Percentiles rank a stretch among this genome's conserved stretches.
phyloP scores from a whole-genome alignment of 306 rosid genomes.

The Quercus agrifolia region DNA sequence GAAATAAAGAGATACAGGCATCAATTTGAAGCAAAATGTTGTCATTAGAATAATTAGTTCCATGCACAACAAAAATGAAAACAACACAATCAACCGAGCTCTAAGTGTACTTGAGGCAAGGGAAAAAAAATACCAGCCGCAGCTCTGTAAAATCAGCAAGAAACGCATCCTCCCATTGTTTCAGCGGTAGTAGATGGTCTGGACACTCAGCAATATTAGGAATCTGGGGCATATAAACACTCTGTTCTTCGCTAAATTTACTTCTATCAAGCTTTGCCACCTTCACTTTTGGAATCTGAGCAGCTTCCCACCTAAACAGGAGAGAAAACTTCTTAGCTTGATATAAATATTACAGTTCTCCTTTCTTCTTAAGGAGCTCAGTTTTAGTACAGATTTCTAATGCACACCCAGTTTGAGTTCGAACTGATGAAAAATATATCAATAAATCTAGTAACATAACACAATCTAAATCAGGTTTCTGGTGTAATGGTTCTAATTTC shows the following conservation, averaged over 20 bases:
- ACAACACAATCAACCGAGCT: background rate
- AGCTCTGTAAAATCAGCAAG: constrained; percentile 73
- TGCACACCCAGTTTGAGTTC: background rate
- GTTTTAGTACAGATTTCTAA: background rate
- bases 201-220: constrained; percentile 81
- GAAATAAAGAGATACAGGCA: background rate
- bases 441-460: background rate
- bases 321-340: background rate
- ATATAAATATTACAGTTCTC: background rate
- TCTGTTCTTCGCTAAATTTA: constrained; percentile 60
- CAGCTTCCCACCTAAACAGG: constrained; percentile 82
- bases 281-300: constrained; percentile 73
- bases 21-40: background rate
- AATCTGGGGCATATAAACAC: constrained; percentile 83
- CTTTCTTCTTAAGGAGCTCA: background rate
- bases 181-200: constrained; percentile 65
- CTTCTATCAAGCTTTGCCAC: constrained; percentile 76
- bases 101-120: background rate
- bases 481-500: too few relatives aligned
- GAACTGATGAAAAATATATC: background rate
- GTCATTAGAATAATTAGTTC: background rate
- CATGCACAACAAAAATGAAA: background rate
- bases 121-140: constrained; percentile 47
- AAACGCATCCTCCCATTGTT: constrained; percentile 84
- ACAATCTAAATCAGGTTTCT: too few relatives aligned